phyloP scores from a whole-genome alignment of 495 filamentous ascomycete species.

The Aspergillus leporis region DNA sequence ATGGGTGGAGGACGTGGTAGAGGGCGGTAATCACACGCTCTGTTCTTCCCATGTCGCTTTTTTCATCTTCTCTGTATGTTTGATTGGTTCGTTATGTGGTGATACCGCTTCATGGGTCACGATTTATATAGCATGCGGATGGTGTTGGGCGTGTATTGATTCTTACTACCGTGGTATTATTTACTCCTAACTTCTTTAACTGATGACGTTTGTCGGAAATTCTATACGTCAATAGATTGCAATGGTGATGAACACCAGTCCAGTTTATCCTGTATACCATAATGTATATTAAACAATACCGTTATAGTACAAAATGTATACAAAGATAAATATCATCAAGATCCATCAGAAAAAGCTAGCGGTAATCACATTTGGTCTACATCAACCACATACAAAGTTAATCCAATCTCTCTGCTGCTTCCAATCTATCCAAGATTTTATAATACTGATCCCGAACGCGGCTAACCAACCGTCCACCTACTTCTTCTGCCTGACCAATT shows the following conservation, averaged over 20 bases:
- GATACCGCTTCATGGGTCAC: slow-evolving; percentile 8
- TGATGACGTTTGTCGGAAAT: background rate
- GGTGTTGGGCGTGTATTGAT: slow-evolving; percentile 17
- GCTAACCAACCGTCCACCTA: slow-evolving; percentile 10
- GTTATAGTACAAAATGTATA: background rate
- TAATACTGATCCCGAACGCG: slow-evolving; percentile 10
- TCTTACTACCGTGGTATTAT: background rate
- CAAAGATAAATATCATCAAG: too few species aligned
- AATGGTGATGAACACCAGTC: background rate
- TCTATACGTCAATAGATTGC: background rate
- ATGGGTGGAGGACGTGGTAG: slow-evolving; percentile 55
- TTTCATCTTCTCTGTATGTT: background rate
- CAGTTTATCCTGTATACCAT: background rate
- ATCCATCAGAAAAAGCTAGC: background rate
- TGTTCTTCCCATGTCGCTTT: background rate
- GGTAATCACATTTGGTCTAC: background rate
- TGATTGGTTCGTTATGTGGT: slow-evolving; percentile 5
- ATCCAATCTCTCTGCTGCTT: slow-evolving; percentile 18
- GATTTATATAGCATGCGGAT: slow-evolving; percentile 17
- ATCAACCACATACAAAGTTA: background rate
- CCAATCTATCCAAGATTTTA: slow-evolving; percentile 13
- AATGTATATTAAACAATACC: background rate
- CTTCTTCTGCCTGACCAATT: slow-evolving; percentile 16
- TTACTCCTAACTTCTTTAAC: background rate
- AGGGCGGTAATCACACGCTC: slow-evolving; percentile 32